These are phyloP conservation scores for Alternaria metachromatica DNA, from an alignment of 2,329 filamentous ascomycete species.

Conservation along the genomic window DNA sequence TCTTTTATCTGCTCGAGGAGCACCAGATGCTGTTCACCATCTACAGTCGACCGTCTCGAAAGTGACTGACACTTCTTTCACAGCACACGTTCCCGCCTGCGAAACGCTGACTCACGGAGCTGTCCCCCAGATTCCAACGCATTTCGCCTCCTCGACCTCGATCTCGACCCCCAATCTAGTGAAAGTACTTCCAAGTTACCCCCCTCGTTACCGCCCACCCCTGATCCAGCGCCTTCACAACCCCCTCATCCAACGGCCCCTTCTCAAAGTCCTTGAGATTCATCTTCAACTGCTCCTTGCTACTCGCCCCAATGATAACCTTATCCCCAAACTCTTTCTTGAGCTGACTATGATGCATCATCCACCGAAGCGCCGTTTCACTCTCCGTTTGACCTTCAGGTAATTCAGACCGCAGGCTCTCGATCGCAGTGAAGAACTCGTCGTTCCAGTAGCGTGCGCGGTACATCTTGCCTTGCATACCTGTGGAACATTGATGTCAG, in stretches of 20 bases:
- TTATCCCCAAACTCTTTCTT: conserved; percentile 63
- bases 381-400: conserved; percentile 48
- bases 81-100: background rate
- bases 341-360: conserved; percentile 54
- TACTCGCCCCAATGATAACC: conserved; percentile 65
- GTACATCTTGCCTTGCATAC: conserved; percentile 48
- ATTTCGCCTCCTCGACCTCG: background rate
- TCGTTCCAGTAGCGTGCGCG: conserved; percentile 53
- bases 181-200: conserved; percentile 21
- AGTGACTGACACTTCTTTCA: background rate
- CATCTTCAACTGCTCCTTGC: conserved; percentile 59
- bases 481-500: conserved; percentile 45
- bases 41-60: background rate
- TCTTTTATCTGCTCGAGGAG: background rate
- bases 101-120: background rate
- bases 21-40: background rate
- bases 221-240: background rate
- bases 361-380: conserved; percentile 55
- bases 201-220: conserved; percentile 66
- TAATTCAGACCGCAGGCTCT: conserved; percentile 46
- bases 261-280: conserved; percentile 65
- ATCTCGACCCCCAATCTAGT: background rate
- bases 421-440: conserved; percentile 53
- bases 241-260: conserved; percentile 69
- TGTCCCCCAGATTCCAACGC: background rate